A percentile compares a stretch with the other conserved stretches of the same genome.
These are phyloP conservation scores for Suillus lakei DNA, from an alignment of 768 basidiomycete species.

Conservation along the genomic window DNA sequence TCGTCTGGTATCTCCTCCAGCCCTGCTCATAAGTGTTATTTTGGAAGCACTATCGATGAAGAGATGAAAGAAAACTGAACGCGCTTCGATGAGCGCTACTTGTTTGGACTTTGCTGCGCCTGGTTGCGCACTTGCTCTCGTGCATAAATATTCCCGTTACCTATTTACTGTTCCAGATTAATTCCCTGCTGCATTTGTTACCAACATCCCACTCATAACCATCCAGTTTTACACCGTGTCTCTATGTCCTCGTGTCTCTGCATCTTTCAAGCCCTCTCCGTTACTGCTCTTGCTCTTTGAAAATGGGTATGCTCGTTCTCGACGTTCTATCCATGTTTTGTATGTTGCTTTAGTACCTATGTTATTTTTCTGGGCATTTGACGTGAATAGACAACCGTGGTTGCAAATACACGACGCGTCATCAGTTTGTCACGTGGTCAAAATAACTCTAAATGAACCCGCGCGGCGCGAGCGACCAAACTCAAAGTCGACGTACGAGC, in stretches of 20 bases:
- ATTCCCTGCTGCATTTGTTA: conserved; percentile 7
- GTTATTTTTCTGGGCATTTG: background rate
- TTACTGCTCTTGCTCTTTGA: background rate
- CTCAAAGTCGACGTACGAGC: background rate
- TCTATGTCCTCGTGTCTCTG: background rate
- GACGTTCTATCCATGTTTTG: background rate
- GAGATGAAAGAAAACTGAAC: conserved; percentile 26
- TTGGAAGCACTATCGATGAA: conserved; percentile 19
- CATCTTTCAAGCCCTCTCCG: background rate
- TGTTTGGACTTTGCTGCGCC: conserved; percentile 2
- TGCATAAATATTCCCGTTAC: background rate
- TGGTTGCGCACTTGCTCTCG: background rate
- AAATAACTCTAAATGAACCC: too few relatives aligned
- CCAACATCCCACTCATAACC: background rate
- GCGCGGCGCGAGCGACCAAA: too few relatives aligned
- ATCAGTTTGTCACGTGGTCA: background rate
- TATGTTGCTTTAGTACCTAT: background rate
- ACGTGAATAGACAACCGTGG: background rate
- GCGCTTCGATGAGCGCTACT: background rate
- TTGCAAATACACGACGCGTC: background rate
- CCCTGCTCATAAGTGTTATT: conserved; percentile 13
- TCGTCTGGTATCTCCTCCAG: conserved; percentile 16
- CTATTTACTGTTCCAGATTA: conserved; percentile 7
- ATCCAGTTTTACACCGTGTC: background rate
- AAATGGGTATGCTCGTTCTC: background rate